Conservation (phyloP, 371 early-diverging fungal genomes). For the Lichtheimia ornata region DNA sequence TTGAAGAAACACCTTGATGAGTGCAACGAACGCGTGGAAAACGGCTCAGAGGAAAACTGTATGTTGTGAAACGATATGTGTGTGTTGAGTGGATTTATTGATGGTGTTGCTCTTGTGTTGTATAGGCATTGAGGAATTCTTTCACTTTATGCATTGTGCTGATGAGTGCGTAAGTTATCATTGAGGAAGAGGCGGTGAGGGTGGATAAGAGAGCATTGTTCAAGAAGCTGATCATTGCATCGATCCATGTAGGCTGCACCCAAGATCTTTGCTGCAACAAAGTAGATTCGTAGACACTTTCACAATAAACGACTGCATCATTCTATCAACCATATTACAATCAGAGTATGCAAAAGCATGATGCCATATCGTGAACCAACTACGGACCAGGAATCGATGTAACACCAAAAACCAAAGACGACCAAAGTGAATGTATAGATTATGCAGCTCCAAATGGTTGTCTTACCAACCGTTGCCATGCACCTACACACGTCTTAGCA, state of each 20-base stretch:
- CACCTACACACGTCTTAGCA: no score
- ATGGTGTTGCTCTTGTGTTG: background rate
- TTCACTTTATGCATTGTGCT: conserved; percentile 62
- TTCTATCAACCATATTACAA: no score
- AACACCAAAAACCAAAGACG: no score
- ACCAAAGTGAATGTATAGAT: no score
- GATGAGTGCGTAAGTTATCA: conserved; percentile 55
- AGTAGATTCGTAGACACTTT: conserved; percentile 18
- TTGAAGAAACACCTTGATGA: conserved; percentile 58
- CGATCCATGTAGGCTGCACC: conserved; percentile 44
- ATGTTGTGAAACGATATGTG: conserved; percentile 13
- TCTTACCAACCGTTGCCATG: no score
- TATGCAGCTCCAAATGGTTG: no score
- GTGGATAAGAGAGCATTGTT: background rate
- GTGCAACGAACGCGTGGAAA: conserved; percentile 60
- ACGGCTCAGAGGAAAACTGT: conserved; percentile 57
- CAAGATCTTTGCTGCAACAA: conserved; percentile 50
- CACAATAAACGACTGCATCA: background rate
- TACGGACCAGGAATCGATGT: no score
- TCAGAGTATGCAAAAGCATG: no score
- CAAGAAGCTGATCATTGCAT: background rate
- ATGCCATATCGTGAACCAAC: no score
- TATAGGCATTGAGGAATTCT: conserved; percentile 61
- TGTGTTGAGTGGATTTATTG: background rate
- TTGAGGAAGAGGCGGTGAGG: background rate